phyloP scores from a whole-genome alignment of 1,139 yeast genomes.

The Kodamaea plutei region DNA sequence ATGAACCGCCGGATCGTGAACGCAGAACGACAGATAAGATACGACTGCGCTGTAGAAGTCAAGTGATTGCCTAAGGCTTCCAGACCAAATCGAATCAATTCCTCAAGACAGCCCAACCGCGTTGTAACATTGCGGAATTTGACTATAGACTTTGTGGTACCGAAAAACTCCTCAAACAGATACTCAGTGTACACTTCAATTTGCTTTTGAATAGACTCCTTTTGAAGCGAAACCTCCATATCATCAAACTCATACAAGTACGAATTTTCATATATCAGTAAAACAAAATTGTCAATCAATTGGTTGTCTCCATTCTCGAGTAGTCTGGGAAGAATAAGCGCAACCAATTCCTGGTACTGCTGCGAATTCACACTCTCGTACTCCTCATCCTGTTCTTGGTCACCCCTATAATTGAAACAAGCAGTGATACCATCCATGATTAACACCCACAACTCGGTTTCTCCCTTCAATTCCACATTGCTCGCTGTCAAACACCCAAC shows the following conservation, averaged over 20 bases:
- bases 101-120: conserved; percentile 29
- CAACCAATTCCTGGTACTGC: conserved; percentile 43
- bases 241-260: conserved; percentile 49
- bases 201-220: conserved; percentile 6
- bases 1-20: conserved; percentile 34
- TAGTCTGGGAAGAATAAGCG: conserved; percentile 38
- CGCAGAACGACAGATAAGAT: conserved; percentile 27
- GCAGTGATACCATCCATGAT: conserved; percentile 41
- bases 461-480: conserved; percentile 11
- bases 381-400: conserved; percentile 18
- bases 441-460: conserved; percentile 43
- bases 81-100: conserved; percentile 27
- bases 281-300: conserved; percentile 40
- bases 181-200: conserved; percentile 19
- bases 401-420: conserved; percentile 23
- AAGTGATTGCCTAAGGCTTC: conserved; percentile 14
- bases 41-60: conserved; percentile 19
- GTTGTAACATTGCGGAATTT: conserved; percentile 23
- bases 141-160: conserved; percentile 28
- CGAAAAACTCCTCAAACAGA: conserved; percentile 28
- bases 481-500: conserved; percentile 18
- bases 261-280: conserved; percentile 32
- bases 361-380: conserved; percentile 47
- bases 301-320: conserved; percentile 19
- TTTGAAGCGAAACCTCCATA: conserved; percentile 22